phyloP scores from a whole-genome alignment of 148 eudicot genomes.

The Amaranthus cruentus region DNA sequence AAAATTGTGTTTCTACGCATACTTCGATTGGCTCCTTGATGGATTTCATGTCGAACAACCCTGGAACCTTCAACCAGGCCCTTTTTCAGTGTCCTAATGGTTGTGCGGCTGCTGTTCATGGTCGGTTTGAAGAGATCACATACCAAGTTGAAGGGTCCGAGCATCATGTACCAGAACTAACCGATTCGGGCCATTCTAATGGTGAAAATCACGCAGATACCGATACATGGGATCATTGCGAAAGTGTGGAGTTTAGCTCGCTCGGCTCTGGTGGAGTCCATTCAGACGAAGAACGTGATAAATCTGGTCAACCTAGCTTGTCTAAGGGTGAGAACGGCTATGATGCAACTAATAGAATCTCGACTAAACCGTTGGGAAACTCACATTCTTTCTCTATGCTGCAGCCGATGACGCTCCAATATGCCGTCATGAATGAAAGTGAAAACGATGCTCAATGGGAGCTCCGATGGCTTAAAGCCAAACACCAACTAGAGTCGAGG shows the following conservation, averaged over 20 bases:
- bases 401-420: constrained; percentile 3
- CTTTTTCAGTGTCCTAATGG: constrained; percentile 41
- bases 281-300: constrained; percentile 34
- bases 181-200: constrained; percentile 15
- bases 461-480: constrained; percentile 68
- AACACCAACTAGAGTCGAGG: constrained; percentile 50
- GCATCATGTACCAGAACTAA: constrained; percentile 19
- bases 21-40: constrained; percentile 49
- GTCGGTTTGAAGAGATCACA: constrained; percentile 76
- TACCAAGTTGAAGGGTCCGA: constrained; percentile 47
- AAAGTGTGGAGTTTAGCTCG: constrained; percentile 37
- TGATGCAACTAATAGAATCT: constrained; percentile 4
- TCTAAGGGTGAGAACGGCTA: constrained; percentile 14
- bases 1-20: constrained; percentile 46
- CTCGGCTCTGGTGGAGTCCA: constrained; percentile 29
- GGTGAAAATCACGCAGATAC: constrained; percentile 19
- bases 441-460: constrained; percentile 47
- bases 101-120: constrained; percentile 54
- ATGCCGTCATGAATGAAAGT: constrained; percentile 18
- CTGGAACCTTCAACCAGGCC: constrained; percentile 33
- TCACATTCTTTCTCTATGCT: not conserved
- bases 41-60: constrained; percentile 42
- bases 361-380: constrained; percentile 10
- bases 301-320: constrained; percentile 19
- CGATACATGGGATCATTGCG: constrained; percentile 38